Evolutionary conservation across 805 yeast species (phyloP).

Genomic region (Candida coleopterorum): DNA sequence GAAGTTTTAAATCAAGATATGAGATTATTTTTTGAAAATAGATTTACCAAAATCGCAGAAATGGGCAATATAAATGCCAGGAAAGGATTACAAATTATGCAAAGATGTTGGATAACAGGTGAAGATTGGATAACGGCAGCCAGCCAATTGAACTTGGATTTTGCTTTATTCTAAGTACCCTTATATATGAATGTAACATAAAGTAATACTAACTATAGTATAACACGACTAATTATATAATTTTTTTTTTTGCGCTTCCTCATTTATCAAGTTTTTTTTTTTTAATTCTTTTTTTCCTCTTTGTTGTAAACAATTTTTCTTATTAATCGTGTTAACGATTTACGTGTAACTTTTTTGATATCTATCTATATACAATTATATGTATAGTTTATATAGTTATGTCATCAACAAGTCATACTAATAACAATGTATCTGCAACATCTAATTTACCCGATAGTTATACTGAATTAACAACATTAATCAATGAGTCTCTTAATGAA

Average conservation of each 20-base stretch:
- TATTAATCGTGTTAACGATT: neutral
- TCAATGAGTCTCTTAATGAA: slow-evolving; percentile 20
- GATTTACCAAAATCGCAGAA: slow-evolving; percentile 38
- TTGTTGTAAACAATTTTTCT: neutral
- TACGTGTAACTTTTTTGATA: neutral
- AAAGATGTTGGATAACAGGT: slow-evolving; percentile 49
- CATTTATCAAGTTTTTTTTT: too few species aligned
- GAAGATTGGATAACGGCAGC: slow-evolving; percentile 50
- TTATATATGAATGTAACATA: too few species aligned
- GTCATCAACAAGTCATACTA: neutral
- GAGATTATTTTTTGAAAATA: slow-evolving; percentile 31
- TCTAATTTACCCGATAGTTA: slow-evolving; percentile 12
- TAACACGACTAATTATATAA: too few species aligned
- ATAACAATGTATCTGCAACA: neutral
- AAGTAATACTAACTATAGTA: too few species aligned
- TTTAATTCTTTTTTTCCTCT: too few species aligned
- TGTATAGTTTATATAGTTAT: neutral
- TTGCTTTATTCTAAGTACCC: slow-evolving; percentile 44
- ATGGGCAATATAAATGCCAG: slow-evolving; percentile 40
- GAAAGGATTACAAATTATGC: slow-evolving; percentile 46
- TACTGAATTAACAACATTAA: slow-evolving; percentile 19
- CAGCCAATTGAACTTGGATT: slow-evolving; percentile 34
- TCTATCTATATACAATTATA: neutral
- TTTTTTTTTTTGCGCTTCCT: too few species aligned
- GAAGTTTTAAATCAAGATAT: slow-evolving; percentile 40